Base-by-base conservation (phyloP, 129 eudicot genomes). In the Pseudognaphalium luteoalbum region DNA sequence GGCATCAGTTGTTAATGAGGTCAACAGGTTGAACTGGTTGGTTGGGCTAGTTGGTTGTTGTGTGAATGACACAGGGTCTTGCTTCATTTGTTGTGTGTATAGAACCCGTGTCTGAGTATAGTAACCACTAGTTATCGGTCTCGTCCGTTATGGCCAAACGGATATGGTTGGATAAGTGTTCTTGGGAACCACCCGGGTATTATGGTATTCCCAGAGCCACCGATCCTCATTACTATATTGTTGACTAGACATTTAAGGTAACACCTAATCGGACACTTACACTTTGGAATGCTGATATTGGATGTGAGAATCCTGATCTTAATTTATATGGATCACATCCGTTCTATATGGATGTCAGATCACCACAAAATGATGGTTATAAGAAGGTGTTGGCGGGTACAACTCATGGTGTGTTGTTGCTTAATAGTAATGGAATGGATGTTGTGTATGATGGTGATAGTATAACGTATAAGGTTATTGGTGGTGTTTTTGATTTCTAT, bases 391-490 rank as follows among this genome's bases (percentile, higher is more conserved):
- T 52, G 77, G 86, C 82, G 57, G 94, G 97, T 21, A 58, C 65
- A 4, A 58, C 83, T 15, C 98, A 93, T 71, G 97, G 97, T 37
- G 97, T 90, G 7, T 42, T 93, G 84, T 81, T 93, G 88, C 83
- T 93, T 34, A 93, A 87, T 63, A 93, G 98, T 34, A 90, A 93
- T 19, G 98, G 97, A 0, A 93, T 93, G 98, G 98, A 93, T 77
- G 79, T 93, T 71, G 82, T 76, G 66, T 93, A 90, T 58, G 68
- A 62, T 0, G 97, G 96, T 3, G 96, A 88, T 81, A 74, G 86
- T 44, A 88, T 93, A 60, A 90, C 97, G 14, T 93, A 90, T 28
- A 93, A 93, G 83, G 92, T 90, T 16, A 93, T 93, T 54, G 98
- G 98, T 9, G 96, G 98, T 56, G 76, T 90, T 42, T 19, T 93